Evolutionary conservation across 768 basidiomycete species (phyloP).

Genomic region (Pisolithus marmoratus): DNA sequence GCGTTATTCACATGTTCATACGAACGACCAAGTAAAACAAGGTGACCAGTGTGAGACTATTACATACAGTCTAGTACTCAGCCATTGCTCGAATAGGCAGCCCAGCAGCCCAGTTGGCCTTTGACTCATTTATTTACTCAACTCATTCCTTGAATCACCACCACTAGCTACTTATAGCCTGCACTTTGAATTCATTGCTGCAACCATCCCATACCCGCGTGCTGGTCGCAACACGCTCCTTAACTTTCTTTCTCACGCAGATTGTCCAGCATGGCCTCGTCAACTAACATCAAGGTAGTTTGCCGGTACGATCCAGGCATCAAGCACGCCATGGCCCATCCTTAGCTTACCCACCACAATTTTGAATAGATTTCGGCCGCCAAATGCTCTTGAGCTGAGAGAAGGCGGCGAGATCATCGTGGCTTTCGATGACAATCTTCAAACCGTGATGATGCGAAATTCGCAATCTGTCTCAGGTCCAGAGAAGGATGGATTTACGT

Average conservation of each 20-base stretch:
- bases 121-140: slow-evolving; percentile 13
- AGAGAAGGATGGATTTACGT: slow-evolving; percentile 96
- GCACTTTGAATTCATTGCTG: slow-evolving; percentile 3
- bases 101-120: slow-evolving; percentile 10
- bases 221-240: slow-evolving; percentile 8
- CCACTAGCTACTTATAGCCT: background rate
- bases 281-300: slow-evolving; percentile 95
- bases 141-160: background rate
- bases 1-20: too few species aligned
- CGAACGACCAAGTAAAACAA: too few species aligned
- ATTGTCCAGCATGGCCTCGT: slow-evolving; percentile 56
- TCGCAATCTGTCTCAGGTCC: slow-evolving; percentile 68
- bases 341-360: slow-evolving; percentile 5
- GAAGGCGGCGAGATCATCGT: slow-evolving; percentile 90
- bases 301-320: slow-evolving; percentile 69
- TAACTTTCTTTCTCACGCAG: slow-evolving; percentile 14
- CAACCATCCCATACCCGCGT: slow-evolving; percentile 11
- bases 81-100: slow-evolving; percentile 22
- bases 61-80: too few species aligned
- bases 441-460: slow-evolving; percentile 76
- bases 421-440: slow-evolving; percentile 79
- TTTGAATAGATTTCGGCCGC: slow-evolving; percentile 78
- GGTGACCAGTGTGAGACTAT: too few species aligned
- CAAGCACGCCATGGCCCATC: background rate
- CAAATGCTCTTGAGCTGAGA: slow-evolving; percentile 84